Evolutionary conservation across 108 stramenopile genomes (phyloP).

Genomic region (Ochromonas danica): DNA sequence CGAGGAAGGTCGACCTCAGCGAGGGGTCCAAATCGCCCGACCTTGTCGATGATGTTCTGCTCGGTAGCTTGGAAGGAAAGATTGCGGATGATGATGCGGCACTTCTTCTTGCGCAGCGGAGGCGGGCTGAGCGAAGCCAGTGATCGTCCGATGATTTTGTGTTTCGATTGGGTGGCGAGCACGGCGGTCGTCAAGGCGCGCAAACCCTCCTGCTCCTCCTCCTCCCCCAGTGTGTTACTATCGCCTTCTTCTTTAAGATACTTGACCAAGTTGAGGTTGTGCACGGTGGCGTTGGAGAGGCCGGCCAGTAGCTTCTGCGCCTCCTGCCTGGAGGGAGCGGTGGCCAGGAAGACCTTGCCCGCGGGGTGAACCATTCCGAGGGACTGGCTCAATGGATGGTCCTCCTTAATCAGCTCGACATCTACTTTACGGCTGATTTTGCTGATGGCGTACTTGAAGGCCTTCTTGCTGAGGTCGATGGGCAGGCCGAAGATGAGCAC

Average conservation of each 20-base stretch:
- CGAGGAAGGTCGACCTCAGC: slow-evolving; percentile 2
- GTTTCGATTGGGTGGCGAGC: too few species aligned
- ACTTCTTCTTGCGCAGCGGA: slow-evolving; percentile 19
- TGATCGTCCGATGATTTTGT: slow-evolving; percentile 19
- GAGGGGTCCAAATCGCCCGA: slow-evolving; percentile 4
- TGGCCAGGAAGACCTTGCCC: slow-evolving; percentile 21
- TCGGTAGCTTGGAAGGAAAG: slow-evolving; percentile 51
- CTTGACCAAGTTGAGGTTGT: background rate
- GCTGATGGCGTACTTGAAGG: background rate
- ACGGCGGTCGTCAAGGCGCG: background rate
- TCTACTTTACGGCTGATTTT: background rate
- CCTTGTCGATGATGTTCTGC: slow-evolving; percentile 29
- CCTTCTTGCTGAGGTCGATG: slow-evolving; percentile 9
- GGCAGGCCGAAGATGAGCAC: slow-evolving; percentile 23
- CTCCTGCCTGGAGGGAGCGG: background rate
- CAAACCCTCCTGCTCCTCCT: background rate
- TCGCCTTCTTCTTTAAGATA: background rate
- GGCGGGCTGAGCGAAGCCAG: background rate
- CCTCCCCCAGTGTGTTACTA: background rate
- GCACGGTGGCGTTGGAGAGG: background rate
- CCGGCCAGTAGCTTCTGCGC: background rate
- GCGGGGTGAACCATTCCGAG: background rate
- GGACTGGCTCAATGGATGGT: slow-evolving; percentile 1
- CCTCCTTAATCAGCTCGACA: slow-evolving; percentile 15
- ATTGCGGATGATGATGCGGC: slow-evolving; percentile 55